Base-by-base conservation (phyloP, 106 monocot genomes). In the Hemerocallis citrina region DNA sequence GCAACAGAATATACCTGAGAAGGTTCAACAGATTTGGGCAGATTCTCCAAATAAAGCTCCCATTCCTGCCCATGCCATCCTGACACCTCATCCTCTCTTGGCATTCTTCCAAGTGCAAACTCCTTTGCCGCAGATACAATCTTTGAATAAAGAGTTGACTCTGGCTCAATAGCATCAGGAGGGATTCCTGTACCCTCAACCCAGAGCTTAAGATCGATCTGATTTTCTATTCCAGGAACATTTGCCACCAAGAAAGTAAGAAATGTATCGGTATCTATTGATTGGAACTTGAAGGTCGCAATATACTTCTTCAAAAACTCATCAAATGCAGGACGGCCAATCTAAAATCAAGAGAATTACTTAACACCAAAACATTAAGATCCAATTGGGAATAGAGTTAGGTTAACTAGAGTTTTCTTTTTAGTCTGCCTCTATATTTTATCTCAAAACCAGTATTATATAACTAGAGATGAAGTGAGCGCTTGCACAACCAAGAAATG, bases 31-130 rank as follows among this genome's bases (percentile, higher is more conserved):
- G 83, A 45, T 62, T 77, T 81, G 22, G 96, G 87, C 21, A 96
- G 62, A 63, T 87, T 96, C 56, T 96, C 96, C 76, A 96, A 71
- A 74, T 96, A 96, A 59, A 96, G 84, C 57, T 96, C 96, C 96
- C 96, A 96, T 41, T 96, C 84, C 58, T 96, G 96, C 3, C 90
- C 96, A 64, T 61, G 55, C 96, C 96, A 96, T 7, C 79, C 59
- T 17, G 74, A 79, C 37, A 87, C 90, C 60, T 95, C 95, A 32
- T 95, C 90, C 68, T 95, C 90, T 23, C 59, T 74, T 16, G 90
- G 90, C 70, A 96, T 74, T 55, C 61, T 76, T 49, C 86, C 86
- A 17, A 25, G 28, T 60, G 76, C 79, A 66, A 96, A 87, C 36
- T 87, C 84, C 1, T 63, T 66, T 1, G 96, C 71, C 51, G 87